Evolutionary conservation across 2,329 filamentous ascomycete species (phyloP).

Genomic region (Paradendryphiella salina): DNA sequence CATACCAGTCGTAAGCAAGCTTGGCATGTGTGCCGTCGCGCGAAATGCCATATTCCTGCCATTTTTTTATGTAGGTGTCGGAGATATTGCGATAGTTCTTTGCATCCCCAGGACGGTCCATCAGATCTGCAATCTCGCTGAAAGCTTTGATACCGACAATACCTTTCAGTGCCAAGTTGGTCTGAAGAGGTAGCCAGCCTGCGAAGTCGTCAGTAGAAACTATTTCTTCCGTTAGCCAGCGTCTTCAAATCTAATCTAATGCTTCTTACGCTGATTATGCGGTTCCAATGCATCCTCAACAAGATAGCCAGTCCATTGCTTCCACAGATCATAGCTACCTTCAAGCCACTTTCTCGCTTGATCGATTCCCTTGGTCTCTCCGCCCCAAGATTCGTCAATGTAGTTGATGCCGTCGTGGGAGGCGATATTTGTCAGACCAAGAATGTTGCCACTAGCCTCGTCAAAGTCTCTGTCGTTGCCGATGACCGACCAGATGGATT

Average conservation of each 20-base stretch:
- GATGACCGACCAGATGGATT: constrained; percentile 62
- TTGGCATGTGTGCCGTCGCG: constrained; percentile 71
- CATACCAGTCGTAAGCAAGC: constrained; percentile 77
- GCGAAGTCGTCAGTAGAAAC: constrained; percentile 85
- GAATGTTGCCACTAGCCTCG: constrained; percentile 44
- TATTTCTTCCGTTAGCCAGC: constrained; percentile 28
- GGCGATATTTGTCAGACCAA: constrained; percentile 56
- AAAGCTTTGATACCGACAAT: constrained; percentile 82
- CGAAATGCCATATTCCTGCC: constrained; percentile 72
- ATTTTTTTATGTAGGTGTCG: constrained; percentile 69
- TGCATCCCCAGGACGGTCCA: constrained; percentile 61
- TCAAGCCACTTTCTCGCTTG: constrained; percentile 67
- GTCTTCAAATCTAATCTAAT: neutral
- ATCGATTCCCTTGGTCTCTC: constrained; percentile 56
- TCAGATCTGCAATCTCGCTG: constrained; percentile 67
- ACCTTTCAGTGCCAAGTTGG: constrained; percentile 80
- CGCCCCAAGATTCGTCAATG: constrained; percentile 66
- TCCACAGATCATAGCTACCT: constrained; percentile 71
- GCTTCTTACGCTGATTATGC: constrained; percentile 64
- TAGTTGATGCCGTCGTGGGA: constrained; percentile 56
- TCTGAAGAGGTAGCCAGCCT: constrained; percentile 75
- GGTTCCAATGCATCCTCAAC: constrained; percentile 75
- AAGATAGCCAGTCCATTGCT: constrained; percentile 78
- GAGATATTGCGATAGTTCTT: constrained; percentile 66
- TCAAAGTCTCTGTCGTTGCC: constrained; percentile 37